A percentile compares a stretch with the other conserved stretches of the same genome.
Evolutionary conservation across 2,329 filamentous ascomycete species (phyloP).

Genomic region (Scedosporium minutisporum): DNA sequence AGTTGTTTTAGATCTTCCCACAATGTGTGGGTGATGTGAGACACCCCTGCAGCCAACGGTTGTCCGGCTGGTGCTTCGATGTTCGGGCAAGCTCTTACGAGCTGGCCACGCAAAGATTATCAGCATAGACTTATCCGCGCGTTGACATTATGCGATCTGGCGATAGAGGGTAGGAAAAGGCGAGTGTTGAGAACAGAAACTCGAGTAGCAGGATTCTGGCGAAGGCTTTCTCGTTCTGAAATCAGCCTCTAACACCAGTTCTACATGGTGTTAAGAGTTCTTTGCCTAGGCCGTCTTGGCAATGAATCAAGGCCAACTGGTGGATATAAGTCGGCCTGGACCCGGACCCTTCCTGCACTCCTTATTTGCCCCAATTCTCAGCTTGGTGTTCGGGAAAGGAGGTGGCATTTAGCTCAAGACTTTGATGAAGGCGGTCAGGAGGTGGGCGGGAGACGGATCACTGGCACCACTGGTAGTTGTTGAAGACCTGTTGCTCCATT

Average conservation of each 20-base stretch:
- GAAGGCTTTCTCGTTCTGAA: background rate
- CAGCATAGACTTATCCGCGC: too few species aligned
- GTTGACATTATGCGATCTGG: too few species aligned
- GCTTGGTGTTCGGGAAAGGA: background rate
- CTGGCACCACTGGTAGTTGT: background rate
- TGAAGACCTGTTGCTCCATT: background rate
- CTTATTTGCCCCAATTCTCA: background rate
- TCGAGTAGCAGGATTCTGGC: too few species aligned
- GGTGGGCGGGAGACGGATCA: background rate
- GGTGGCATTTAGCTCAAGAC: background rate
- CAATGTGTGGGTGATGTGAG: background rate
- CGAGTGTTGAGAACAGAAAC: too few species aligned
- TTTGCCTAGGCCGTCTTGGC: background rate
- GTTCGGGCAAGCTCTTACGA: background rate
- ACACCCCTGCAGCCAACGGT: background rate
- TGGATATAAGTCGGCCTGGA: background rate
- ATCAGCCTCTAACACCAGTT: background rate
- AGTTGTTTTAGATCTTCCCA: background rate
- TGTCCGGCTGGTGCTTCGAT: background rate
- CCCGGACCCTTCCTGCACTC: background rate
- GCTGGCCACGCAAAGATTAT: background rate
- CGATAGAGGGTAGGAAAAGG: too few species aligned
- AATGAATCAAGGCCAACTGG: background rate
- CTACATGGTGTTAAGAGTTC: background rate
- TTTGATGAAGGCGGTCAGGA: background rate